Percentiles rank a stretch among this genome's conserved stretches.
phyloP scores from a whole-genome alignment of 2,329 filamentous ascomycete species.

The Alternaria rosae region DNA sequence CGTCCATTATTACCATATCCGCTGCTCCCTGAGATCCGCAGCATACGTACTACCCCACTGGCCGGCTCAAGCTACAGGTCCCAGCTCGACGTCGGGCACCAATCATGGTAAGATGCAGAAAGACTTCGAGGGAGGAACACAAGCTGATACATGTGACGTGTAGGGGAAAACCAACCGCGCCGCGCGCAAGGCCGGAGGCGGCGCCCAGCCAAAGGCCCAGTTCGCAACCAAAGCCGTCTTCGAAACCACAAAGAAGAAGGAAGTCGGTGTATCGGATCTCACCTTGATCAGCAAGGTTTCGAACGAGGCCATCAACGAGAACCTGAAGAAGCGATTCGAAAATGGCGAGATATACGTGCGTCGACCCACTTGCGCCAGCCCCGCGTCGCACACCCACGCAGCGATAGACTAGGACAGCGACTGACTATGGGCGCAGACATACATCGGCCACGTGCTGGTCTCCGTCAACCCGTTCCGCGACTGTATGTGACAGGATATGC shows the following conservation, averaged over 20 bases:
- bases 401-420: conserved; percentile 19
- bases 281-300: conserved; percentile 98
- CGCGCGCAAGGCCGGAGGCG: conserved; percentile 60
- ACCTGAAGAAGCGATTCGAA: conserved; percentile 97
- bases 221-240: conserved; percentile 96
- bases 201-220: conserved; percentile 57
- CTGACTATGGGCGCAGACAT: conserved; percentile 67
- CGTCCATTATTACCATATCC: conserved; percentile 1
- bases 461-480: conserved; percentile 99
- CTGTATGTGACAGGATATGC: conserved; percentile 56
- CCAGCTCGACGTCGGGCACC: conserved; percentile 43
- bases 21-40: conserved; percentile 6
- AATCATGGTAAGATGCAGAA: conserved; percentile 42
- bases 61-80: conserved; percentile 18
- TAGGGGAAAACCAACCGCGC: conserved; percentile 66
- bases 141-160: conserved; percentile 25
- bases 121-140: conserved; percentile 7
- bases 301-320: conserved; percentile 99
- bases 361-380: conserved; percentile 37
- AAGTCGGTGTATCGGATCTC: conserved; percentile 97
- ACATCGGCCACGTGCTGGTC: conserved; percentile 98
- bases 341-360: conserved; percentile 92
- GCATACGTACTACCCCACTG: conserved; percentile 20
- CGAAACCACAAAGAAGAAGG: conserved; percentile 97
- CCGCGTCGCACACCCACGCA: conserved; percentile 25